Evolutionary conservation across 2,329 filamentous ascomycete species (phyloP).

Genomic region (Hypoxylon sp.): DNA sequence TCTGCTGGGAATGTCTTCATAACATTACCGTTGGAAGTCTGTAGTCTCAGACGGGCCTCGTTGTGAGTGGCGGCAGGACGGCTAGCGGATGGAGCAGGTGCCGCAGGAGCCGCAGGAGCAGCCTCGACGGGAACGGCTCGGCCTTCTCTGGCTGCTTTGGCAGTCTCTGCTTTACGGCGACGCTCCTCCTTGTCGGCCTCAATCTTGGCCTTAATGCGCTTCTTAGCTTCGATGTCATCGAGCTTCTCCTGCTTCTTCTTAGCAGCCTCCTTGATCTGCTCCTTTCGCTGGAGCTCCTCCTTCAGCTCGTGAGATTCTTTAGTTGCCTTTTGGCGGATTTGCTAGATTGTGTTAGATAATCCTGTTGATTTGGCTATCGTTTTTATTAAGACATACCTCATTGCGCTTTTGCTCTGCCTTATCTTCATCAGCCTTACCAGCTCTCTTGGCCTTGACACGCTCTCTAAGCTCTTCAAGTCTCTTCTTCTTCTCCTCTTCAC

Average conservation of each 20-base stretch:
- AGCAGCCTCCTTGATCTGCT: slow-evolving; percentile 90
- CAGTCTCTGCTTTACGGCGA: slow-evolving; percentile 81
- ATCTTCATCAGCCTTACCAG: slow-evolving; percentile 72
- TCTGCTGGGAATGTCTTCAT: slow-evolving; percentile 89
- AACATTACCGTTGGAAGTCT: slow-evolving; percentile 78
- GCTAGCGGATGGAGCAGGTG: slow-evolving; percentile 57
- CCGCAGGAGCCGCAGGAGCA: slow-evolving; percentile 53
- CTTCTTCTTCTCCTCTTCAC: slow-evolving; percentile 88
- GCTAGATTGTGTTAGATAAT: slow-evolving; percentile 48
- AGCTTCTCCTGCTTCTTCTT: slow-evolving; percentile 88
- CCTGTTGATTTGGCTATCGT: not conserved
- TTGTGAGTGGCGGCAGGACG: slow-evolving; percentile 75
- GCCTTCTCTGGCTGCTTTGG: slow-evolving; percentile 89
- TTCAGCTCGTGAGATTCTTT: slow-evolving; percentile 89
- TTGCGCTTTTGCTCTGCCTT: slow-evolving; percentile 86
- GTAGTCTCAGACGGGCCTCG: slow-evolving; percentile 82
- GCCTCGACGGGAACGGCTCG: slow-evolving; percentile 53
- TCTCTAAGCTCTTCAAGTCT: slow-evolving; percentile 77
- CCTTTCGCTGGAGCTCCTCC: slow-evolving; percentile 86
- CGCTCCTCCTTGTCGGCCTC: slow-evolving; percentile 93
- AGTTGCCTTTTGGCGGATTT: slow-evolving; percentile 85
- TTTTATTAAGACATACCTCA: slow-evolving; percentile 63
- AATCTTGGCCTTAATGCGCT: slow-evolving; percentile 90
- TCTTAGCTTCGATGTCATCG: slow-evolving; percentile 85
- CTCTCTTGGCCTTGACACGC: slow-evolving; percentile 76